Percentiles rank a stretch among this genome's conserved stretches.
Conservation (phyloP, 2,329 filamentous ascomycete species). For the Raffaelea deltoideospora region DNA sequence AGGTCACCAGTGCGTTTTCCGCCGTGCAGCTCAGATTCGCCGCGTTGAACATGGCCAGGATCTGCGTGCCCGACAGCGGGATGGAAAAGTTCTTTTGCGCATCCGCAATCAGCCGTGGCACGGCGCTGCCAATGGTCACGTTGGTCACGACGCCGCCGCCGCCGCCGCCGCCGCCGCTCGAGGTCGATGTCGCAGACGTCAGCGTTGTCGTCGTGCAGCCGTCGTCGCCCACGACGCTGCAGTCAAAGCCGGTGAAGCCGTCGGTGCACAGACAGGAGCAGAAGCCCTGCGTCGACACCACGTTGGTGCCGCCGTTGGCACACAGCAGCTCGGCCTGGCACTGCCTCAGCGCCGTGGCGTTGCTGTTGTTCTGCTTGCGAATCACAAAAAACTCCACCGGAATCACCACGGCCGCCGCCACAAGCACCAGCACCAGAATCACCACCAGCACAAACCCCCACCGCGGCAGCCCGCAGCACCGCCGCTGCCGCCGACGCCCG, state of each 20-base stretch:
- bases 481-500: slow-evolving; percentile 28
- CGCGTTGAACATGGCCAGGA: slow-evolving; percentile 63
- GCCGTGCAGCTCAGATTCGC: slow-evolving; percentile 65
- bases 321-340: slow-evolving; percentile 53
- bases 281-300: slow-evolving; percentile 42
- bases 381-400: slow-evolving; percentile 54
- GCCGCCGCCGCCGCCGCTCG: too few species aligned
- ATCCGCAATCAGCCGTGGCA: slow-evolving; percentile 57
- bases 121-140: slow-evolving; percentile 66
- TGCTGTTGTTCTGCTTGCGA: slow-evolving; percentile 25
- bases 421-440: slow-evolving; percentile 52
- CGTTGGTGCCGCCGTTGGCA: slow-evolving; percentile 65
- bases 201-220: slow-evolving; percentile 40
- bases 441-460: slow-evolving; percentile 58
- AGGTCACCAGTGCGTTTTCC: slow-evolving; percentile 79
- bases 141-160: slow-evolving; percentile 33
- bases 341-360: slow-evolving; percentile 23
- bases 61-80: slow-evolving; percentile 50
- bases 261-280: slow-evolving; percentile 85
- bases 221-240: slow-evolving; percentile 27
- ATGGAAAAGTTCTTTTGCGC: slow-evolving; percentile 59
- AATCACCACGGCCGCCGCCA: slow-evolving; percentile 70
- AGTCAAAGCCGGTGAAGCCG: slow-evolving; percentile 56
- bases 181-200: background rate
- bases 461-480: slow-evolving; percentile 70